These are phyloP conservation scores for Cordyceps farinosa DNA, from an alignment of 2,329 filamentous ascomycete genomes.

Conservation along the genomic window DNA sequence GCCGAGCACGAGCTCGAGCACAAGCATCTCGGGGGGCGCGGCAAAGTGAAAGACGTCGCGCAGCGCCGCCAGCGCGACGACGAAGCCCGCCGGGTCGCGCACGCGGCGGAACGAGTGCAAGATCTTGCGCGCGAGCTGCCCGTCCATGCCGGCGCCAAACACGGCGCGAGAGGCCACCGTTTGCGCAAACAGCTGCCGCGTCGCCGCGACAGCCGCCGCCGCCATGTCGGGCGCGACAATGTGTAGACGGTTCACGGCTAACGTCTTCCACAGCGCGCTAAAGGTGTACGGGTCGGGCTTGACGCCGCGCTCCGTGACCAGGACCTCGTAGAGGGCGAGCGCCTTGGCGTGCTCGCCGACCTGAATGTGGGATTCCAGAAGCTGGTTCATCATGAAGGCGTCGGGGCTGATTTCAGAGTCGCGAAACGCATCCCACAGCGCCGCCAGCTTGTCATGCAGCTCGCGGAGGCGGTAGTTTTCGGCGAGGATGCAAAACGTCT, in stretches of 20 bases:
- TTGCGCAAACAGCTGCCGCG: conserved; percentile 45
- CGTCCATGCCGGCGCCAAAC: conserved; percentile 43
- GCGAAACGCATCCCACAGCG: conserved; percentile 60
- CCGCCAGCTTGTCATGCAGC: conserved; percentile 53
- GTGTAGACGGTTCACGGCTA: conserved; percentile 48
- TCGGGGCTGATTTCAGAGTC: conserved; percentile 64
- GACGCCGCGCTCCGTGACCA: conserved; percentile 48
- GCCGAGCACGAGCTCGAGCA: conserved; percentile 44
- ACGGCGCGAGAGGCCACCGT: conserved; percentile 47
- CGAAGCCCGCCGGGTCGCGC: conserved; percentile 41
- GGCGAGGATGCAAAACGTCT: conserved; percentile 74
- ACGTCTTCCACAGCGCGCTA: conserved; percentile 61
- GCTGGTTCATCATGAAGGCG: conserved; percentile 74
- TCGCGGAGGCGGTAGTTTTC: conserved; percentile 65
- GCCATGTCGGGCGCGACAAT: conserved; percentile 30
- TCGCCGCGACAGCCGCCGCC: conserved; percentile 30
- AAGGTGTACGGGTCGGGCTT: conserved; percentile 67
- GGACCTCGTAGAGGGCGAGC: conserved; percentile 50
- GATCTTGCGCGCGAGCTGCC: conserved; percentile 46
- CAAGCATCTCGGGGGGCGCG: conserved; percentile 42
- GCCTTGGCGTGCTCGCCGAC: conserved; percentile 54
- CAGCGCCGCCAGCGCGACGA: conserved; percentile 44
- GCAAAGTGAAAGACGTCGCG: conserved; percentile 41
- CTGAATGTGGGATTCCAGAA: conserved; percentile 64
- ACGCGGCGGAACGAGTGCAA: conserved; percentile 49